Conservation (phyloP, 306 rosid genomes). For the Castanospermum australe region DNA sequence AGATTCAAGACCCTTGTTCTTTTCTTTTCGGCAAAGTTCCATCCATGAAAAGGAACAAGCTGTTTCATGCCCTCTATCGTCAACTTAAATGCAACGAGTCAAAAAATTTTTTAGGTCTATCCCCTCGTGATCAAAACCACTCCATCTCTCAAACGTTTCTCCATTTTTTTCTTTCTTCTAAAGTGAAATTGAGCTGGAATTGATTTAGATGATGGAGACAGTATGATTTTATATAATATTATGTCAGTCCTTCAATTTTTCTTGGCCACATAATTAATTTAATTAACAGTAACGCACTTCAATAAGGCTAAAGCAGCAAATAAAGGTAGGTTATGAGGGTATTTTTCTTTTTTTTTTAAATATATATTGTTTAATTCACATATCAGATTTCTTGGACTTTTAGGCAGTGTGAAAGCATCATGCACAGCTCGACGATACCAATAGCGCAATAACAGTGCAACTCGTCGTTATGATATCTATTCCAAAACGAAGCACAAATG, state of each 20-base stretch:
- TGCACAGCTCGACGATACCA: not conserved
- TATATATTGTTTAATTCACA: slow-evolving; percentile 1
- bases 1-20: not conserved
- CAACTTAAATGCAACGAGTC: not conserved
- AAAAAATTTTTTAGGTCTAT: not conserved
- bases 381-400: slow-evolving; percentile 22
- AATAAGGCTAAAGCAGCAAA: not conserved
- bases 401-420: slow-evolving; percentile 33
- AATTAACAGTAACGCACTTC: not conserved
- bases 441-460: slow-evolving; percentile 26
- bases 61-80: not conserved
- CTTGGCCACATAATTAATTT: not conserved
- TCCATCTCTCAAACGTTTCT: not conserved
- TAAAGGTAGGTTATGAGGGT: not conserved
- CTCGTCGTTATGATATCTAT: slow-evolving; percentile 28
- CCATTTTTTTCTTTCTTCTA: not conserved
- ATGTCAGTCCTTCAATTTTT: not conserved
- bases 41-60: not conserved
- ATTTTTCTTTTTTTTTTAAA: not conserved
- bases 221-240: not conserved
- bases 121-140: not conserved
- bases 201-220: not conserved
- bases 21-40: not conserved
- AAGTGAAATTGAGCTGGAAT: not conserved
- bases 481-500: slow-evolving; percentile 42